phyloP scores from a whole-genome alignment of 1,139 yeast genomes.

The Magnusiomyces magnusii region DNA sequence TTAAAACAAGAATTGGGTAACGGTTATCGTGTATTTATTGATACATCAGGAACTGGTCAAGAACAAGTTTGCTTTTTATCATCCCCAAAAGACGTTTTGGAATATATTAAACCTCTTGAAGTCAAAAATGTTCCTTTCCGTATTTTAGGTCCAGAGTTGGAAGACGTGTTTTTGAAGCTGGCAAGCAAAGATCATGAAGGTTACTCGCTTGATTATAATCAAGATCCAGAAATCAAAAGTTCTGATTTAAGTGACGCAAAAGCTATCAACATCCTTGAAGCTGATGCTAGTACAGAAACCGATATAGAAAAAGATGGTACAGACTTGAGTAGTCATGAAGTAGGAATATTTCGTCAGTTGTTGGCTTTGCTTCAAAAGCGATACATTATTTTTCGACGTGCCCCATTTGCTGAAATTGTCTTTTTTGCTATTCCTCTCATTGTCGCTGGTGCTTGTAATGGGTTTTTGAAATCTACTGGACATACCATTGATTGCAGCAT shows the following conservation, averaged over 20 bases:
- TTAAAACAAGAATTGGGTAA: slow-evolving; percentile 32
- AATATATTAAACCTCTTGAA: slow-evolving; percentile 22
- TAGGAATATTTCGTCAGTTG: slow-evolving; percentile 22
- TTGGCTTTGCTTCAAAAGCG: slow-evolving; percentile 31
- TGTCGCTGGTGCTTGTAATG: slow-evolving; percentile 28
- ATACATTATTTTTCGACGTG: slow-evolving; percentile 26
- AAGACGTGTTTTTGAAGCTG: slow-evolving; percentile 32
- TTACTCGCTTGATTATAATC: slow-evolving; percentile 9
- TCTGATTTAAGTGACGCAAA: neutral
- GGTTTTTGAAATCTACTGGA: slow-evolving; percentile 19
- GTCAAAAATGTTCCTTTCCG: slow-evolving; percentile 22
- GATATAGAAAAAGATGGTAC: too few species aligned
- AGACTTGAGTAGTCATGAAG: slow-evolving; percentile 20
- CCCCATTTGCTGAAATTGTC: slow-evolving; percentile 28
- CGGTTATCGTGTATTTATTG: slow-evolving; percentile 28
- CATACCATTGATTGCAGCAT: neutral
- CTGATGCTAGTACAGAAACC: slow-evolving; percentile 19
- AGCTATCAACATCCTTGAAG: slow-evolving; percentile 14
- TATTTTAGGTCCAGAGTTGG: slow-evolving; percentile 33
- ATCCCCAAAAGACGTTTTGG: slow-evolving; percentile 19
- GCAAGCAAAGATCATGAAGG: slow-evolving; percentile 31
- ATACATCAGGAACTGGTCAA: slow-evolving; percentile 24
- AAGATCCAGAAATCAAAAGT: slow-evolving; percentile 12
- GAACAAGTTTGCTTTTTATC: neutral
- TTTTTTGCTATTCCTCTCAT: slow-evolving; percentile 28